Conservation (phyloP, 2,329 filamentous ascomycete genomes). For the Fusarium nisikadoi region DNA sequence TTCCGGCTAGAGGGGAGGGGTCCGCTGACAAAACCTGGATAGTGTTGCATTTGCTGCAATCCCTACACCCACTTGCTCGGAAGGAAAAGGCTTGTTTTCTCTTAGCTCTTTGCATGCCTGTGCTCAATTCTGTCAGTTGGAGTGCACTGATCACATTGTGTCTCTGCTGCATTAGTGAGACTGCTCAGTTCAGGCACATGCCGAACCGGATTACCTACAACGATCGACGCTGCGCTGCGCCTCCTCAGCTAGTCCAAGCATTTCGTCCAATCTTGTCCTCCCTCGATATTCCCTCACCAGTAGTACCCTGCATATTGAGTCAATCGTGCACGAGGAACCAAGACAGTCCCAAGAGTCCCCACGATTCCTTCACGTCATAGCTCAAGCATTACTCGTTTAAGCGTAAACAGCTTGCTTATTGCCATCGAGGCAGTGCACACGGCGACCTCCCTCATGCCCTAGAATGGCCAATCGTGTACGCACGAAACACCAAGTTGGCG, state of each 20-base stretch:
- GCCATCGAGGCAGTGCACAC: not conserved
- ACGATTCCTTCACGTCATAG: not conserved
- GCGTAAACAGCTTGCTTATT: not conserved
- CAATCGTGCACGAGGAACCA: not conserved
- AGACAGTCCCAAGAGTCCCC: not conserved
- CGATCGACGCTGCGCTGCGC: not conserved
- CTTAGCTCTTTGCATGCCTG: not conserved
- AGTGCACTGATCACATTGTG: not conserved
- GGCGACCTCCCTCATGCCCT: not conserved
- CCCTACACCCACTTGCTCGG: not conserved
- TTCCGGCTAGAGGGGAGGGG: not conserved
- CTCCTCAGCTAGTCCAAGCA: not conserved
- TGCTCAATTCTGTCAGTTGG: not conserved
- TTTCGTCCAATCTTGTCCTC: not conserved
- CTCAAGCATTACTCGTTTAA: not conserved
- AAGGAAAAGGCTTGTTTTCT: not conserved
- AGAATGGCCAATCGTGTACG: not conserved
- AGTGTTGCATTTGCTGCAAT: not conserved
- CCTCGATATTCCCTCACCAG: not conserved
- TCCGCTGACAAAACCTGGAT: not conserved
- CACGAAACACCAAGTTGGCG: not conserved
- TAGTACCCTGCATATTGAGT: fast-evolving
- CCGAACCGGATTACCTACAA: not conserved
- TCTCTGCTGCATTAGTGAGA: not conserved
- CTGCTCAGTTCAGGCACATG: not conserved